Conservation (phyloP, 495 filamentous ascomycete species). For the Aspergillus avenaceus region DNA sequence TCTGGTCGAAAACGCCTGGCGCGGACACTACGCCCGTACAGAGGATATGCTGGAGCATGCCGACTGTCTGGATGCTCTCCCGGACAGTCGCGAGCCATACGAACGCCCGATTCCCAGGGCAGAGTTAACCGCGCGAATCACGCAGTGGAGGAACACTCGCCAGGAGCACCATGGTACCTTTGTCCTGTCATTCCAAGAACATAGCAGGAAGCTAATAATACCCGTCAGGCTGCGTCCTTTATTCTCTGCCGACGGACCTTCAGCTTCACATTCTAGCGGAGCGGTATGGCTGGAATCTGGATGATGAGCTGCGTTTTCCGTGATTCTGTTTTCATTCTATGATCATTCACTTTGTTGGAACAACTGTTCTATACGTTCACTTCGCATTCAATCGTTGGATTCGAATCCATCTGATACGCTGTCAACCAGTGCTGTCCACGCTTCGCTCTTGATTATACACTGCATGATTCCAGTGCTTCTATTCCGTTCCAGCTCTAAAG, state of each 20-base stretch:
- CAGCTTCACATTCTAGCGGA: constrained; percentile 18
- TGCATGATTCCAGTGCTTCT: too few species aligned
- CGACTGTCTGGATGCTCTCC: constrained; percentile 8
- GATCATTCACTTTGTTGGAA: too few species aligned
- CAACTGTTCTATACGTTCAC: too few species aligned
- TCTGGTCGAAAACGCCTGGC: constrained; percentile 21
- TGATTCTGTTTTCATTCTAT: too few species aligned
- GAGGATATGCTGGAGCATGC: constrained; percentile 17
- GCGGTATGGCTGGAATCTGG: constrained; percentile 19
- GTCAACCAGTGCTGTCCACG: too few species aligned
- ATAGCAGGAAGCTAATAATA: not conserved
- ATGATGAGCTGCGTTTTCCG: constrained; percentile 18
- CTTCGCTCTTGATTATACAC: too few species aligned
- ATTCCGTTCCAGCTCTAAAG: too few species aligned
- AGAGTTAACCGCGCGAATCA: constrained; percentile 10
- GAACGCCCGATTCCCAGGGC: too few species aligned
- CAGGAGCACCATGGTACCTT: constrained; percentile 17
- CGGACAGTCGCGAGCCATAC: too few species aligned
- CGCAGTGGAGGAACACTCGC: constrained; percentile 13
- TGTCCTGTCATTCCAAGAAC: constrained; percentile 3
- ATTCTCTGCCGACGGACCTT: constrained; percentile 15
- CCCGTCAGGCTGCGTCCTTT: constrained; percentile 8
- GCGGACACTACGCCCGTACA: constrained; percentile 20
- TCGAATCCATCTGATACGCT: too few species aligned
- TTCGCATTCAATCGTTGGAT: too few species aligned